These are phyloP conservation scores for Citrullus mucosospermus DNA, from an alignment of 306 rosid species.

Conservation along the genomic window DNA sequence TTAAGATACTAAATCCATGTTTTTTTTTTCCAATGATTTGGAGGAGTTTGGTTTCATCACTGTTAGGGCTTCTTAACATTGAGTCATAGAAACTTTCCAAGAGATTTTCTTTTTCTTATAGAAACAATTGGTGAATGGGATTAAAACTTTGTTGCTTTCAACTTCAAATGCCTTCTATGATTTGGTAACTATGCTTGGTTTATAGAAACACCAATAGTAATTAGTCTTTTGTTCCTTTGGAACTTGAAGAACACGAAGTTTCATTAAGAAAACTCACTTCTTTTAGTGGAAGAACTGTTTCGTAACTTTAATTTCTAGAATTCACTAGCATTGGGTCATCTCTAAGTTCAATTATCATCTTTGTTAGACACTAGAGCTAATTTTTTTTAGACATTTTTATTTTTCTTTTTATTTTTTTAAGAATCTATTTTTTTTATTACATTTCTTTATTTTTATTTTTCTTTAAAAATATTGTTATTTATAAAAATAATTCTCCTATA, in stretches of 20 bases:
- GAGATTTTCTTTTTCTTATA: not conserved
- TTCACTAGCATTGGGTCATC: not conserved
- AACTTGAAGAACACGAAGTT: not conserved
- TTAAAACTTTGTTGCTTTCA: not conserved
- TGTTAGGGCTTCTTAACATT: no score
- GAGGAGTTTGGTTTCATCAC: not conserved
- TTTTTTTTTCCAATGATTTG: not conserved
- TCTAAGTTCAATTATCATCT: no score
- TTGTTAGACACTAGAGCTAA: not conserved
- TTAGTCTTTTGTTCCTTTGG: not conserved
- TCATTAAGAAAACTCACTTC: not conserved
- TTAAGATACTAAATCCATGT: no score
- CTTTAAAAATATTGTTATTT: no score
- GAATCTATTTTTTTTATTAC: no score
- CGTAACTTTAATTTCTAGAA: not conserved
- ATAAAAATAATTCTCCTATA: no score
- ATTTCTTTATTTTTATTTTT: no score
- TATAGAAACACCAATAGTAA: no score
- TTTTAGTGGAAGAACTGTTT: not conserved
- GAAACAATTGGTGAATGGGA: not conserved
- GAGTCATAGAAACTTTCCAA: not conserved
- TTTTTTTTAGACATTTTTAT: not conserved
- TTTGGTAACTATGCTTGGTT: no score
- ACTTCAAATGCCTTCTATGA: not conserved
- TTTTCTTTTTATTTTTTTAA: no score